Percentiles rank a stretch among this genome's conserved stretches.
These are phyloP conservation scores for Pseudevernia furfuracea DNA, from an alignment of 495 filamentous ascomycete genomes.

Conservation along the genomic window DNA sequence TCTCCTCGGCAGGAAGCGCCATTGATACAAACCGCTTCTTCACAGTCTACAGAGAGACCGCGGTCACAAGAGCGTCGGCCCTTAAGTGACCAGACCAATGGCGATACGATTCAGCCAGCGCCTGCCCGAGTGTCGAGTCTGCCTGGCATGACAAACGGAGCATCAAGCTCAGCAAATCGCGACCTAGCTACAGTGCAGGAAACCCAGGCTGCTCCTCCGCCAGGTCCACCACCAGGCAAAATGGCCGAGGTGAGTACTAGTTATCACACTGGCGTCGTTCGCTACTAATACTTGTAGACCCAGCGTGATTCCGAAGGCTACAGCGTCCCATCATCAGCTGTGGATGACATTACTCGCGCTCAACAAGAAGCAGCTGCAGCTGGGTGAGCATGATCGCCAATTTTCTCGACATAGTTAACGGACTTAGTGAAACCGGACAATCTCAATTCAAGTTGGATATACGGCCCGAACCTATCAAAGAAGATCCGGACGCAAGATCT, in stretches of 20 bases:
- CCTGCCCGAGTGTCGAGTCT: slow-evolving; percentile 27
- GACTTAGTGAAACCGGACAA: slow-evolving; percentile 48
- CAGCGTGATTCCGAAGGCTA: slow-evolving; percentile 56
- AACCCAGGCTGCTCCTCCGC: slow-evolving; percentile 26
- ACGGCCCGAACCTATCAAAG: slow-evolving; percentile 81
- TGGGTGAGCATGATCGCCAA: slow-evolving; percentile 29
- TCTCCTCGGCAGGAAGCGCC: slow-evolving; percentile 16
- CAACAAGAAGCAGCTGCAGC: slow-evolving; percentile 65
- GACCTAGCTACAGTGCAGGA: slow-evolving; percentile 27
- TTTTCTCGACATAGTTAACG: slow-evolving; percentile 20
- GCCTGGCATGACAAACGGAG: slow-evolving; percentile 30
- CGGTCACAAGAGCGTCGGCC: slow-evolving; percentile 25
- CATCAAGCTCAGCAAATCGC: slow-evolving; percentile 14
- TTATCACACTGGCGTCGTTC: not conserved
- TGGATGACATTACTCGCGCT: slow-evolving; percentile 78
- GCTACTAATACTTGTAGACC: slow-evolving; percentile 29
- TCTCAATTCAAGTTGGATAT: slow-evolving; percentile 85
- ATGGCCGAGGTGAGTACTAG: slow-evolving; percentile 16
- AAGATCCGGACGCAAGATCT: slow-evolving; percentile 81
- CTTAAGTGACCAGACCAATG: slow-evolving; percentile 26
- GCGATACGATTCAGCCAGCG: slow-evolving; percentile 25
- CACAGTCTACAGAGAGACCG: slow-evolving; percentile 14
- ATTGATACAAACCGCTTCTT: not conserved
- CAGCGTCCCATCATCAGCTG: slow-evolving; percentile 55
- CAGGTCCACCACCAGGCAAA: slow-evolving; percentile 23